Evolutionary conservation across 108 stramenopile species (phyloP).

Genomic region (Nitzschia putrida): DNA sequence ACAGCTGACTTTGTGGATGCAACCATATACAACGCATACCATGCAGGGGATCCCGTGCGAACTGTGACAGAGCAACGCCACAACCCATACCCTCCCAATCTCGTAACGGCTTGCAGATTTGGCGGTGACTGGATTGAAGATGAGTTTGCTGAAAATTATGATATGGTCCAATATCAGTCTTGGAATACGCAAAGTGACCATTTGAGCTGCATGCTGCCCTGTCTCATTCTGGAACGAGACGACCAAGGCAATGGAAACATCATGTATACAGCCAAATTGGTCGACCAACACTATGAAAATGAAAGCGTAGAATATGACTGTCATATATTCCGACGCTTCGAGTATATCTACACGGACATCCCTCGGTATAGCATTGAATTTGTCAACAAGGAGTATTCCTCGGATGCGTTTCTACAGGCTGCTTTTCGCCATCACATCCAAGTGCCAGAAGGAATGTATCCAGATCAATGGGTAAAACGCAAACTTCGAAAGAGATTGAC

Average conservation of each 20-base stretch:
- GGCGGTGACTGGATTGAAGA: slow-evolving; percentile 9
- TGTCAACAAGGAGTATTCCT: slow-evolving; percentile 22
- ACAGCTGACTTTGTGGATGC: slow-evolving; percentile 29
- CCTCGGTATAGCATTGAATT: slow-evolving; percentile 43
- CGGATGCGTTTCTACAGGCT: slow-evolving; percentile 19
- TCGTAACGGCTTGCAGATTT: slow-evolving; percentile 40
- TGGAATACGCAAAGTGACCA: slow-evolving; percentile 14
- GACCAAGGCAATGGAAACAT: slow-evolving; percentile 5
- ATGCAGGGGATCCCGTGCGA: slow-evolving; percentile 9
- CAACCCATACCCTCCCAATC: slow-evolving; percentile 49
- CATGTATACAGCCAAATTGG: slow-evolving; percentile 23
- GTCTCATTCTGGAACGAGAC: slow-evolving; percentile 31
- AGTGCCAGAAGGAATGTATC: slow-evolving; percentile 36
- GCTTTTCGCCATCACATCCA: slow-evolving; percentile 44
- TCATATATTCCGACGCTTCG: slow-evolving; percentile 23
- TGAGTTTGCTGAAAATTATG: slow-evolving; percentile 12
- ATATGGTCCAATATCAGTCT: slow-evolving; percentile 7
- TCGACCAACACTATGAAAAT: slow-evolving; percentile 30
- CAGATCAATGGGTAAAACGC: slow-evolving; percentile 20
- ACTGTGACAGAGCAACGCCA: slow-evolving; percentile 39
- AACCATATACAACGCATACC: slow-evolving; percentile 21
- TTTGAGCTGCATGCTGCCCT: slow-evolving; percentile 26
- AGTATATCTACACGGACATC: slow-evolving; percentile 34
- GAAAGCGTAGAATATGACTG: slow-evolving; percentile 23
- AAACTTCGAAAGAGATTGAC: neutral